Conservation (phyloP, 495 filamentous ascomycete genomes). For the Penicilliopsis zonata region DNA sequence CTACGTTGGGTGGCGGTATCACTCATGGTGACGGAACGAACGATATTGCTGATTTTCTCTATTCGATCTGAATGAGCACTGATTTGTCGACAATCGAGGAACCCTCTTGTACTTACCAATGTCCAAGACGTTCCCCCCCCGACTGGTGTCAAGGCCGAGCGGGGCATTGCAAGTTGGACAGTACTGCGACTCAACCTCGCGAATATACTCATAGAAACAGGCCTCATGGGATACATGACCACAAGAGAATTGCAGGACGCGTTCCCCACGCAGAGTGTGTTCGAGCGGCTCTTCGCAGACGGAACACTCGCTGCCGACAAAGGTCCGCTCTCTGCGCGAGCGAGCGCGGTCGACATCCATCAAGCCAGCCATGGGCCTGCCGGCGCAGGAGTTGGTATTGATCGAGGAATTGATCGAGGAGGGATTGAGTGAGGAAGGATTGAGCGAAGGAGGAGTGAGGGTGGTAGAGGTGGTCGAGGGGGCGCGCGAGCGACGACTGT, state of each 20-base stretch:
- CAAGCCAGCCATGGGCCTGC: conserved; percentile 55
- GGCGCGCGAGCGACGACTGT: no score
- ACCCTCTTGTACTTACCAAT: conserved; percentile 54
- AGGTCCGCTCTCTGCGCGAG: conserved; percentile 82
- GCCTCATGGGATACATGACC: conserved; percentile 94
- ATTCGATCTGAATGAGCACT: background rate
- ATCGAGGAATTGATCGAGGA: no score
- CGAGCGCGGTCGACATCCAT: conserved; percentile 69
- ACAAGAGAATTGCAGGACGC: conserved; percentile 93
- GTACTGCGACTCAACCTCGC: conserved; percentile 87
- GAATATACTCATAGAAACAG: conserved; percentile 98
- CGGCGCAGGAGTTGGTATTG: conserved; percentile 32
- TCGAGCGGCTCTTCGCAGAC: conserved; percentile 97
- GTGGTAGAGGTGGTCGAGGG: no score
- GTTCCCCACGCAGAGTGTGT: conserved; percentile 89
- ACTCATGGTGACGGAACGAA: conserved; percentile 66
- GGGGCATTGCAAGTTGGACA: conserved; percentile 94
- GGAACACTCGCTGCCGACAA: conserved; percentile 87
- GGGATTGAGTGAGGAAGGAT: no score
- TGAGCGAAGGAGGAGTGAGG: no score
- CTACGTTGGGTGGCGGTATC: conserved; percentile 43
- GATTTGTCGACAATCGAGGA: no score
- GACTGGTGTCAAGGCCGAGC: conserved; percentile 83
- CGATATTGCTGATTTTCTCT: conserved; percentile 95
- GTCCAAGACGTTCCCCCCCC: conserved; percentile 89